Evolutionary conservation across 1,139 yeast genomes (phyloP).

Genomic region (Nakaseomyces sp.): DNA sequence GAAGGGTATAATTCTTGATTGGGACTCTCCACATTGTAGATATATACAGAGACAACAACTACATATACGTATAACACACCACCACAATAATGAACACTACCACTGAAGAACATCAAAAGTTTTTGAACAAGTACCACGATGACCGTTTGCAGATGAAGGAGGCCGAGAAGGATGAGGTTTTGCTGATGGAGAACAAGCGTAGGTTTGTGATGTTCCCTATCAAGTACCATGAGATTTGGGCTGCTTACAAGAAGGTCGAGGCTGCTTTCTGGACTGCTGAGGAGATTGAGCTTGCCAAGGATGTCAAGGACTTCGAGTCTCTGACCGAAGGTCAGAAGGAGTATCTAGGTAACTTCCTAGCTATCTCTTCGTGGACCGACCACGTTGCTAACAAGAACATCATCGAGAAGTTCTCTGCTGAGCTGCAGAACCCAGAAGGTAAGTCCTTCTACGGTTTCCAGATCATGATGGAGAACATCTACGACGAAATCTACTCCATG

Average conservation of each 20-base stretch:
- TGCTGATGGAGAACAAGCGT: constrained; percentile 74
- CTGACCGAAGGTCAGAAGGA: constrained; percentile 83
- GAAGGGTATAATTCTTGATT: neutral
- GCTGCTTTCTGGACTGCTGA: constrained; percentile 99
- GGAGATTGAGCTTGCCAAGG: constrained; percentile 94
- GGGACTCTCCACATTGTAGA: no score
- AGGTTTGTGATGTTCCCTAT: constrained; percentile 96
- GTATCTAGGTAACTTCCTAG: constrained; percentile 84
- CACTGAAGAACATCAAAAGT: constrained; percentile 40
- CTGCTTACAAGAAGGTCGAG: constrained; percentile 97
- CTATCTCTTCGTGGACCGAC: constrained; percentile 98
- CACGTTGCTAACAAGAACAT: constrained; percentile 96
- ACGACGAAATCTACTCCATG: constrained; percentile 92
- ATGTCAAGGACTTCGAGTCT: constrained; percentile 81
- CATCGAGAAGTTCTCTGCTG: constrained; percentile 94
- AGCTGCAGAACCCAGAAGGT: constrained; percentile 96
- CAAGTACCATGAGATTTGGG: constrained; percentile 97
- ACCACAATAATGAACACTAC: constrained; percentile 31
- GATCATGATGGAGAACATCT: constrained; percentile 99
- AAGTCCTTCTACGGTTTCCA: constrained; percentile 98
- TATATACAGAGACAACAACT: constrained; percentile 44
- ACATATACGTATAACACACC: constrained; percentile 40
- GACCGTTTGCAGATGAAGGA: constrained; percentile 68
- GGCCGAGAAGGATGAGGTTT: constrained; percentile 80
- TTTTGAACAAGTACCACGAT: constrained; percentile 50